Conservation (phyloP, 345 rosid genomes). For the Zanthoxylum bungeanum region DNA sequence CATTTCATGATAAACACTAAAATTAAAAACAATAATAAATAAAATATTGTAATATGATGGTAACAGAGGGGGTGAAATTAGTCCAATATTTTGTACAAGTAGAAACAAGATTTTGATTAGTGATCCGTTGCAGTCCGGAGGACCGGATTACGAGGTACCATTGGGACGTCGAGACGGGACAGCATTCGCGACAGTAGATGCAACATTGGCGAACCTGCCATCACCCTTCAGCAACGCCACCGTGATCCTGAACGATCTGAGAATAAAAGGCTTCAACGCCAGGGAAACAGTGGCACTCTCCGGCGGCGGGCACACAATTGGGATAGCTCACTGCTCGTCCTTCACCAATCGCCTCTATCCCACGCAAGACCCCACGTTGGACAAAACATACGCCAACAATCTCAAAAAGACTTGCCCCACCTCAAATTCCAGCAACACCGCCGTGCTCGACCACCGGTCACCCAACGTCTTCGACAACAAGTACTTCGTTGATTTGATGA, state of each 20-base stretch:
- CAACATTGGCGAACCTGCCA: conserved; percentile 55
- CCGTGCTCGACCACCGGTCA: conserved; percentile 52
- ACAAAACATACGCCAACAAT: conserved; percentile 54
- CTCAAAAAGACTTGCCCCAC: conserved; percentile 60
- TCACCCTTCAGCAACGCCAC: conserved; percentile 41
- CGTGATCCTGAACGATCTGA: conserved; percentile 39
- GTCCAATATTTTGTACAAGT: too few relatives aligned
- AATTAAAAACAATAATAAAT: too few relatives aligned
- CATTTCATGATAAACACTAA: too few relatives aligned
- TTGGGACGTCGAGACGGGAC: conserved; percentile 71
- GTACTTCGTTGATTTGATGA: conserved; percentile 74
- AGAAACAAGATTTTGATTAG: too few relatives aligned
- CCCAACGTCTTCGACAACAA: conserved; percentile 80
- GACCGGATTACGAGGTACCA: conserved; percentile 70
- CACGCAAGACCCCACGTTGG: conserved; percentile 68
- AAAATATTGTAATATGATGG: too few relatives aligned
- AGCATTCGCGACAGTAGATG: conserved; percentile 42
- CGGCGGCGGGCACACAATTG: conserved; percentile 92
- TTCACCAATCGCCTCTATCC: conserved; percentile 73
- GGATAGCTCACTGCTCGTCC: conserved; percentile 56
- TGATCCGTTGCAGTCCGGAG: conserved; percentile 52
- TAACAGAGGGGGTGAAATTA: too few relatives aligned
- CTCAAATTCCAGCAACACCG: conserved; percentile 32
- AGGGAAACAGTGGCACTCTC: conserved; percentile 84
- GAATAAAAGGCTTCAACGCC: conserved; percentile 44